Evolutionary conservation across 164 flowering plant genomes (phyloP), one percentile per base, ranked within the genome.

Genomic region (Saururus chinensis): DNA sequence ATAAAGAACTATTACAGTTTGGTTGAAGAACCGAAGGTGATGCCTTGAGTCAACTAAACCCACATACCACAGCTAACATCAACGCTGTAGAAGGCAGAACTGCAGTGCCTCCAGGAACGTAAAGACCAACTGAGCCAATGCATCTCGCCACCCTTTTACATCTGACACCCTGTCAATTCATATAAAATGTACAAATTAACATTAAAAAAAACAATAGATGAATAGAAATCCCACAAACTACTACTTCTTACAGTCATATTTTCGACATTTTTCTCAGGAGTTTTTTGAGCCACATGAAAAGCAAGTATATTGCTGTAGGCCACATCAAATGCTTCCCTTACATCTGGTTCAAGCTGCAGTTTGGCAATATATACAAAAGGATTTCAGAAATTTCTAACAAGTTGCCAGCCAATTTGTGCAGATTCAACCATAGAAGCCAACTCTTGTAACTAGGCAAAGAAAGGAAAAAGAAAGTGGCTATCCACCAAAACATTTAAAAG

Each of bases 41-140:
- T 40, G n/a, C 48, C 3, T 30, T 48, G 11, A 49, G 19, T 4
- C 24, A 61, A 55, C 19, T 23, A n/a, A 54, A 25, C n/a, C 48
- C 63, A 67, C 85, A 65, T 84, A 93, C 99, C 75, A 90, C 77
- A 72, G 99, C 66, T 66, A 93, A 95, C 99, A 93, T 90, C 73
- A 93, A 75, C 75, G 97, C 92, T 0, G 97, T 93, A 62, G 99
- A 93, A 54, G 99, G 99, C 74, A 93, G 80, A 65, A 93, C 95
- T 59, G 99, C 97, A 80, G 96, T 88, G 41, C 99, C 99, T 21
- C 99, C 99, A 9, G 96, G 99, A 70, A 93, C 99, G 74, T 88
- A 93, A 61, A 93, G 89, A 69, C 99, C 99, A 19, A 90, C 99
- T 69, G 97, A 80, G 56, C 77, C 66, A 76, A 90, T 93, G 73